Conservation (phyloP, 1,139 yeast species). For the Yarrowia galli region DNA sequence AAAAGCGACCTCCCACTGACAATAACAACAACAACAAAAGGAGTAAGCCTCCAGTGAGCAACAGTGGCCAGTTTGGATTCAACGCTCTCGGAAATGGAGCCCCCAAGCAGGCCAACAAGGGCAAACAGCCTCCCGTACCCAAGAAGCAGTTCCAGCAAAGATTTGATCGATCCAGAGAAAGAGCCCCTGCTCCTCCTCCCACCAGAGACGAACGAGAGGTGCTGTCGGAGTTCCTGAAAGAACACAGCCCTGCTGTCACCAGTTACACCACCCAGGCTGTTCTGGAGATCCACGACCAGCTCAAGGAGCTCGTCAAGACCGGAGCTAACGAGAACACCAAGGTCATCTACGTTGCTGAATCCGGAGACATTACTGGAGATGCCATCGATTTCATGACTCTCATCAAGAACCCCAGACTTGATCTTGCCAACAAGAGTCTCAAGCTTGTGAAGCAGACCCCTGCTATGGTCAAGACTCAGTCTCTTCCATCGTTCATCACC, state of each 20-base stretch:
- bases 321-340: not conserved
- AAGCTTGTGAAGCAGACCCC: slow-evolving; percentile 27
- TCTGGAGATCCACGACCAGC: slow-evolving; percentile 1
- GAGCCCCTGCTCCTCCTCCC: slow-evolving; percentile 5
- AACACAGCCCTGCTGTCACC: slow-evolving; percentile 2
- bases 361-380: slow-evolving; percentile 2
- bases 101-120: not conserved
- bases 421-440: slow-evolving; percentile 24
- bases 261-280: slow-evolving; percentile 10
- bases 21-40: not conserved
- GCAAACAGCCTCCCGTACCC: not conserved
- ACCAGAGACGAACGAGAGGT: not conserved
- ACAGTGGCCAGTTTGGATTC: slow-evolving; percentile 12
- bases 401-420: slow-evolving; percentile 35
- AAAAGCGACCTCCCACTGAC: not conserved
- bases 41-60: slow-evolving; percentile 15
- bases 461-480: slow-evolving; percentile 28
- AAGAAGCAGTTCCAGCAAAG: not conserved
- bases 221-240: slow-evolving; percentile 14
- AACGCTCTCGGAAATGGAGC: slow-evolving; percentile 6
- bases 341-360: slow-evolving; percentile 18
- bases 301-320: slow-evolving; percentile 1
- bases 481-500: slow-evolving; percentile 17
- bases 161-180: not conserved
- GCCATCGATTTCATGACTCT: slow-evolving; percentile 40